Conservation (phyloP, 2,329 filamentous ascomycete genomes). For the Monosporascus sp. region DNA sequence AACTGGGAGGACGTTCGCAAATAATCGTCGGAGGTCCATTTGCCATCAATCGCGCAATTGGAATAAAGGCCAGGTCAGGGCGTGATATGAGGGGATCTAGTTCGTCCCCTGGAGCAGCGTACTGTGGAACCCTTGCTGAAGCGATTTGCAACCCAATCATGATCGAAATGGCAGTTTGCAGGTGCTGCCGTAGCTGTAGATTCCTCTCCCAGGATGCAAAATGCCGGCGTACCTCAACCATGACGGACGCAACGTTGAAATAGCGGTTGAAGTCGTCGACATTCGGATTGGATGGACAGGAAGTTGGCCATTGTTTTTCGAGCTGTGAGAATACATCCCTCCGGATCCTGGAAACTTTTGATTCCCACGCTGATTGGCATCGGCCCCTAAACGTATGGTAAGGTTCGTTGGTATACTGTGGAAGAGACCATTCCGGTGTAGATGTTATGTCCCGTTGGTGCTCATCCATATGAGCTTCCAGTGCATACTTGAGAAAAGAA, state of each 20-base stretch:
- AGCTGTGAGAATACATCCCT: background rate
- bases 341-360: background rate
- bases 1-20: background rate
- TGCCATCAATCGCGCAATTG: background rate
- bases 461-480: background rate
- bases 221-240: background rate
- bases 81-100: background rate
- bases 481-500: background rate
- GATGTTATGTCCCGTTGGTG: background rate
- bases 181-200: background rate
- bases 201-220: background rate
- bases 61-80: background rate
- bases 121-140: background rate
- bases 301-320: background rate
- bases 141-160: background rate
- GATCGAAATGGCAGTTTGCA: background rate
- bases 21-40: background rate
- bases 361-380: background rate
- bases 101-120: background rate
- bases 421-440: background rate
- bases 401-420: background rate
- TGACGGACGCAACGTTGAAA: background rate
- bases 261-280: background rate
- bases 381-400: background rate
- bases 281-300: background rate